Base-by-base conservation (phyloP, 495 filamentous ascomycete genomes). In the Aspergillus diversus region DNA sequence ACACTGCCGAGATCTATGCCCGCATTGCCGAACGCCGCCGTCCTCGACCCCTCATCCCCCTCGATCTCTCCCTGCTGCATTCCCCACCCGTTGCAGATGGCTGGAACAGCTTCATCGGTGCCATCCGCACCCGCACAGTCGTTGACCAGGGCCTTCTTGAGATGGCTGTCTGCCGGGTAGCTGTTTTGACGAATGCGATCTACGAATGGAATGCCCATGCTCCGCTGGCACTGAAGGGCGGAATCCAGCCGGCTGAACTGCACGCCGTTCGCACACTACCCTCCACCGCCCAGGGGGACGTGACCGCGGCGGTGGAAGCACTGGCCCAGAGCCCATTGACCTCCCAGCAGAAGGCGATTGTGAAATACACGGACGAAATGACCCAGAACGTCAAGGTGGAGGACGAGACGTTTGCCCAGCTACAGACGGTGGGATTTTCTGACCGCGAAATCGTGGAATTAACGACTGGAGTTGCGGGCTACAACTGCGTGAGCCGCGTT, bases 401-500 rank as follows among this genome's bases (percentile, higher is more conserved):
- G 37, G 83, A 89, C 13, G 79, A 66, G 61, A 80, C 84, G 27
- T 91, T 90, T 76, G 83, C 64, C 55, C 76, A 4, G 86, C 63
- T 93, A 69, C 85, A 81, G 75, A 66, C 61, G 4, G 75, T 68
- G n/a, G 73, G 67, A 15, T 66, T 82, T 53, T 89, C 88, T 64
- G 77, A 75, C 15, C 86, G 92, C 32, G 84, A 85, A 75, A 77
- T 86, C 27, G 79, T 85, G 21, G 89, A 91, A 77, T 75, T 93
- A 64, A 91, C 89, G 56, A 87, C 90, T 12, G 91, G 89, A 13
- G 87, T 92, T 65, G 91, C 89, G 27, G 86, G 85, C 33, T 96
- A 97, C 71, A 96, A 96, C 70, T 93, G 91, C 72, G 92, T 96
- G 15, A 92, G 90, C 63, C 83, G 92, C 32, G 90, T 96, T 64